Evolutionary conservation across 371 early-diverging fungal species (phyloP), one percentile per base, ranked within the genome.

Genomic region (Mortierella sp.): DNA sequence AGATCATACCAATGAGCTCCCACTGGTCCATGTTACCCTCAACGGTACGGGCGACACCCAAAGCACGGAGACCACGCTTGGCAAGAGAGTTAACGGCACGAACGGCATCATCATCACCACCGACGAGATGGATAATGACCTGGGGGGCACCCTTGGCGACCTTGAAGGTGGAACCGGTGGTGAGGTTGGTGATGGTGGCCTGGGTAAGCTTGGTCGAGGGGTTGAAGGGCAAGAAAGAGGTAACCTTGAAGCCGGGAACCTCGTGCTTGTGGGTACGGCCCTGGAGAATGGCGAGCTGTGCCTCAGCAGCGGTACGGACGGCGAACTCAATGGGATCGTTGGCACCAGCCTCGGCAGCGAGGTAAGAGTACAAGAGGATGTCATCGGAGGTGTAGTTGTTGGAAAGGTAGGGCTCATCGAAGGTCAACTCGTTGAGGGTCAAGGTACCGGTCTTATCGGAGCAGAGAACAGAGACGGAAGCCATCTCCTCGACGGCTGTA

Each of bases 391-490:
- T 91, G 82, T 93, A 96, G 34, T 90, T 89, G 59, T 90, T 90
- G 83, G 92, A 81, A n/a, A 97, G 92, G 89, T 92, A 97, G 44
- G 98, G 98, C 76, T 95, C 94, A 76, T 95, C 96, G 86, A 98
- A 97, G 21, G 96, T 94, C 71, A 98, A 93, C 91, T 96, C 93
- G 92, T 96, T 97, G n/a, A 95, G 89, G 21, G 98, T 99, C 70
- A 99, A 91, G n/a, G 99, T 99, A 72, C 99, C 99, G 6, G 99
- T 99, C 88, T 95, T 99, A 89, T 99, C 99, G 9, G 97, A 96
- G 89, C 98, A 98, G 28, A 98, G 93, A 50, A 97, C 94, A 16
- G 96, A 95, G 26, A 97, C 96, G 0, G 97, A 97, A 4, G 98
- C 98, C 77, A 98, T 90, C 81, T 96, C 97, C 89, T 98, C 99